Base-by-base conservation (phyloP, 139 green algal genomes). In the Closterium sp. region DNA sequence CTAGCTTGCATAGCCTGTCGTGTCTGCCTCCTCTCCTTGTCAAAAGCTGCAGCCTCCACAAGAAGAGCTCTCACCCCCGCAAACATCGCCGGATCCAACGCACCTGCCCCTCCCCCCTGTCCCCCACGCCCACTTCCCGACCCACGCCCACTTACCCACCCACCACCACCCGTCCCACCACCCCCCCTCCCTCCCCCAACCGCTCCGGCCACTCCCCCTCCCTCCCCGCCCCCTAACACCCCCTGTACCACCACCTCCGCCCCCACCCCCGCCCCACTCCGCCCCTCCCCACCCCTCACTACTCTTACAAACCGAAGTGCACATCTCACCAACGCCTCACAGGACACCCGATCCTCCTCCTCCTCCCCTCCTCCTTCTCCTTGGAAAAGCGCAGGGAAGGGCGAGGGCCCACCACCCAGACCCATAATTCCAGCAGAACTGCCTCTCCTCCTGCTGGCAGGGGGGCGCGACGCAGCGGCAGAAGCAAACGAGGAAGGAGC, bases 21-120 rank as follows among this genome's bases (percentile, higher is more conserved):
- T 38, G 32, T 38, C 2, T 32, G 84, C 84, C 84, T 30, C 84
- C 84, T 31, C 87, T 90, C 87, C 38, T 4, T 28, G 42, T 90
- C 87, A 86, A 85, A 90, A 27, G 87, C 29, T 10, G 31, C 70
- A 24, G 29, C 28, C 34, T 91, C 89, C 1, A 29, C 2, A 11
- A 91, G 31, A 1, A 91, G 31, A 19, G 89, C 89, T 27, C 19
- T 91, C n/a, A 91, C 31, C 2, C 89, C 89, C 0, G 89, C 89
- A 79, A 85, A 90, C 87, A 45, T 31, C 2, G 42, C 38, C 11
- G 27, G 9, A 70, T 90, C 87, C n/a, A 29, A 32, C 9, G 38
- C 87, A 29, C 42, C 87, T 85, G 17, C 42, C 9, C 1, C 19
- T 4, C n/a, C 9, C n/a, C 6, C 87, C 9, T 45, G 38, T 89